Base-by-base conservation (phyloP, 1,284 basidiomycete species). In the Mixia osmundae region DNA sequence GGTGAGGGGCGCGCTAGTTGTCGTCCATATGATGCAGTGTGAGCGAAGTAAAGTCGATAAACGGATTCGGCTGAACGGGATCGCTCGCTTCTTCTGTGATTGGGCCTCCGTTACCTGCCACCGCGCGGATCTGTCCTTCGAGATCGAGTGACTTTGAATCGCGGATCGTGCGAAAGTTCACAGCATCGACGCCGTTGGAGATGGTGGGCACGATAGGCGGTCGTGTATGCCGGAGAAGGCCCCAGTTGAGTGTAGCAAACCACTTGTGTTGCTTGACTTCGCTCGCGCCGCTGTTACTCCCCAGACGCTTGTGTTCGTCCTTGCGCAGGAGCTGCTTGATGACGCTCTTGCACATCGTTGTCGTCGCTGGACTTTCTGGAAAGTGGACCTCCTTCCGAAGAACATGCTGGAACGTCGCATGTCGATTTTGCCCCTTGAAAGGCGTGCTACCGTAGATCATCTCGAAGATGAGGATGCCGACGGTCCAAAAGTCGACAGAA, bases 191-290 rank as follows among this genome's bases (percentile, higher is more conserved):
- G 30, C 76, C 82, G 50, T 78, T 80, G 16, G 51, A 50, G 19
- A 50, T 44, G 12, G 50, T 46, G 3, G 59, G 59, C 11, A 59
- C 48, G 40, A 61, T 85, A 56, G 91, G 89, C 38, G 89, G 91
- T 50, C 73, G 74, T 51, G 72, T 75, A 60, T 97, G 77, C 47
- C 91, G 68, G 54, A 99, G 59, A 44, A 97, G 63, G 19, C 89
- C 91, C 91, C 89, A 99, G 58, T 82, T 89, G 54, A 91, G 72
- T 52, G 78, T 79, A 20, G 66, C 63, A 61, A 99, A 99, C 91
- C 91, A 99, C 57, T 85, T 91, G 67, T 95, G 87, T 48, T 80
- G 76, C 64, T 97, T 99, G 50, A 97, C 85, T 59, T 99, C 91
- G 50, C 80, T 87, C 31, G 91, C 91, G 26, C 91, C 91, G 43